Conservation (phyloP, 2,329 filamentous ascomycete species). For the Claviceps monticola region DNA sequence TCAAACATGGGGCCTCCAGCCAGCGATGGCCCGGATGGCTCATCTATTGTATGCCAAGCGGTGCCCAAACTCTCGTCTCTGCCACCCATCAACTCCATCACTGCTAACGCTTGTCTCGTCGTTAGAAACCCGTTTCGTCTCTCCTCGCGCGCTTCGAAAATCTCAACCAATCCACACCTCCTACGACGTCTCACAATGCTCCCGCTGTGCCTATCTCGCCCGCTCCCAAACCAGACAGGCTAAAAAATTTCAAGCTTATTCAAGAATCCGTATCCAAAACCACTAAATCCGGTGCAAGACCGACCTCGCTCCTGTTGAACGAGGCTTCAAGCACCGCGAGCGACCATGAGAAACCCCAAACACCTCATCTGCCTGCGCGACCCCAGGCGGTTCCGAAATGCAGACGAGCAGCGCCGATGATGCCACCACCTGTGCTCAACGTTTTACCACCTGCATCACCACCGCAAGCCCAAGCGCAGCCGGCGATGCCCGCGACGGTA, state of each 20-base stretch:
- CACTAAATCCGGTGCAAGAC: constrained; percentile 12
- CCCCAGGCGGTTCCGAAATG: constrained; percentile 9
- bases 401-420: constrained; percentile 12
- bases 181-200: constrained; percentile 10
- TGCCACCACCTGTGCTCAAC: constrained; percentile 49
- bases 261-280: constrained; percentile 15
- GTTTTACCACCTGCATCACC: constrained; percentile 60
- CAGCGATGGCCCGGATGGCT: constrained; percentile 53
- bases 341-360: constrained; percentile 10
- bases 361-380: constrained; percentile 14
- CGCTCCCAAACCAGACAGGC: constrained; percentile 28
- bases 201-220: constrained; percentile 23
- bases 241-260: constrained; percentile 26
- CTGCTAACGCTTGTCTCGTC: background rate
- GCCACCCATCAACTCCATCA: background rate
- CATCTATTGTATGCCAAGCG: constrained; percentile 50
- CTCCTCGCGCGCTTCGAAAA: constrained; percentile 72
- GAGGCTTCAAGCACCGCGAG: constrained; percentile 9
- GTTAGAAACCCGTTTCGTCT: constrained; percentile 67
- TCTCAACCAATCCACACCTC: constrained; percentile 27
- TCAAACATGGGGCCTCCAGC: constrained; percentile 18
- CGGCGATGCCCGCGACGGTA: constrained; percentile 19
- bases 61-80: background rate
- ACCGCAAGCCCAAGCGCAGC: constrained; percentile 32
- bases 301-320: constrained; percentile 11